These are phyloP conservation scores for Dactylorhiza incarnata DNA, from an alignment of 106 monocot species.

Conservation along the genomic window DNA sequence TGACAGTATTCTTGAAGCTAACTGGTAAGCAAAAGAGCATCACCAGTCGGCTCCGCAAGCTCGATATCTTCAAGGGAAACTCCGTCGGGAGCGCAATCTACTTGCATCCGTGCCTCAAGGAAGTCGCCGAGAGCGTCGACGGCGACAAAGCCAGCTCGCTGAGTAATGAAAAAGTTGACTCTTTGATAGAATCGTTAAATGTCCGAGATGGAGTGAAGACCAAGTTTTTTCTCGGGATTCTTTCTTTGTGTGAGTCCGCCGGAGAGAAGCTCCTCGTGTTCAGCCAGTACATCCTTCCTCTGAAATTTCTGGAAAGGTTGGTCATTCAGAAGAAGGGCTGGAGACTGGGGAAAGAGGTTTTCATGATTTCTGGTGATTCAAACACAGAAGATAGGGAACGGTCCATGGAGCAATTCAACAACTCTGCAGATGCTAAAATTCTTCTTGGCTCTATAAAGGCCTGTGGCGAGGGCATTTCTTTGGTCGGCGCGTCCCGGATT, in stretches of 20 bases:
- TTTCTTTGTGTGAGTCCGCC: constrained; percentile 50
- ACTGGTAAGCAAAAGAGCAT: constrained; percentile 39
- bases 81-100: constrained; percentile 62
- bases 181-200: constrained; percentile 27
- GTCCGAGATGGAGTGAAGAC: constrained; percentile 80
- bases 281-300: constrained; percentile 84
- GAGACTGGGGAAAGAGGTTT: constrained; percentile 73
- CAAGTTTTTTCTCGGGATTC: constrained; percentile 60
- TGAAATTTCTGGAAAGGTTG: constrained; percentile 81
- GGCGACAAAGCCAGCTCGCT: constrained; percentile 23
- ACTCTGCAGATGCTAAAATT: constrained; percentile 67
- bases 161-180: constrained; percentile 34
- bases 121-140: constrained; percentile 43
- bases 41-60: constrained; percentile 24
- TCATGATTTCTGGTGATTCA: constrained; percentile 76
- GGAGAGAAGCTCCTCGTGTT: constrained; percentile 76
- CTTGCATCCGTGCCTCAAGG: constrained; percentile 64
- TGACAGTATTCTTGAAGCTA: constrained; percentile 62
- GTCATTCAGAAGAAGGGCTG: constrained; percentile 49
- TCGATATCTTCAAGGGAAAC: constrained; percentile 65
- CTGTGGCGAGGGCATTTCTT: constrained; percentile 92
- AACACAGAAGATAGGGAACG: constrained; percentile 61
- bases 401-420: constrained; percentile 84
- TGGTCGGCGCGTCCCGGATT: constrained; percentile 82
- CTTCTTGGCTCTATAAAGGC: constrained; percentile 96